These are phyloP conservation scores for Dichotomocladium elegans DNA, from an alignment of 371 early-diverging fungal genomes.

Conservation along the genomic window DNA sequence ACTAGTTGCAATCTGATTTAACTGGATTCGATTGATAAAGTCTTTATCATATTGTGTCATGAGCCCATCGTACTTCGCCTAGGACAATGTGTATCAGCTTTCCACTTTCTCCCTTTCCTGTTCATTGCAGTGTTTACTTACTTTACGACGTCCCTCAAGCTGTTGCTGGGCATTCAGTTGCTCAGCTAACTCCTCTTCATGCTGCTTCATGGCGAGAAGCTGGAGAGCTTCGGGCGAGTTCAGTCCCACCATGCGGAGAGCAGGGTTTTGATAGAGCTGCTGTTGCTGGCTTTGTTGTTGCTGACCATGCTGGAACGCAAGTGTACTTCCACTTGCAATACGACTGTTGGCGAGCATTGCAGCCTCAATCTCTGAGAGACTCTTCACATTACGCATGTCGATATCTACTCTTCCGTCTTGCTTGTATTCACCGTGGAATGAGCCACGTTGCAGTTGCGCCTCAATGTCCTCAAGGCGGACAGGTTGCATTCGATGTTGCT, in stretches of 20 bases:
- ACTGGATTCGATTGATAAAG: constrained; percentile 85
- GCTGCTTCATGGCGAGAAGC: constrained; percentile 13
- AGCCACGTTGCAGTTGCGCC: constrained; percentile 48
- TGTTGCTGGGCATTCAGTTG: constrained; percentile 34
- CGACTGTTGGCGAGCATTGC: constrained; percentile 38
- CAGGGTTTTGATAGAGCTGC: constrained; percentile 20
- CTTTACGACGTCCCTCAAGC: constrained; percentile 40
- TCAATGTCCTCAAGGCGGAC: constrained; percentile 55
- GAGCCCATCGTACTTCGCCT: constrained; percentile 78
- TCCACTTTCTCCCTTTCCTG: background rate
- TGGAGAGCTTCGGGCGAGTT: constrained; percentile 8
- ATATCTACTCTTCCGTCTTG: constrained; percentile 19
- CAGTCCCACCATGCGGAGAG: constrained; percentile 23
- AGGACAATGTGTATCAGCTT: background rate
- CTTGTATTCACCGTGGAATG: constrained; percentile 10
- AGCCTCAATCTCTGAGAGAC: constrained; percentile 71
- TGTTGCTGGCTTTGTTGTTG: no score
- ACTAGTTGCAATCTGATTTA: constrained; percentile 87
- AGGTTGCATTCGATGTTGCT: constrained; percentile 27
- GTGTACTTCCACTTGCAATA: background rate
- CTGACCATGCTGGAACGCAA: constrained; percentile 5
- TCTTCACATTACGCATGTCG: constrained; percentile 46
- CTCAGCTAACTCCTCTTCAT: constrained; percentile 13
- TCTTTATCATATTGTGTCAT: constrained; percentile 95
- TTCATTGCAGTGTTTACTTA: constrained; percentile 5